Base-by-base conservation (phyloP, 2,329 filamentous ascomycete species). In the Thelonectria rubi region DNA sequence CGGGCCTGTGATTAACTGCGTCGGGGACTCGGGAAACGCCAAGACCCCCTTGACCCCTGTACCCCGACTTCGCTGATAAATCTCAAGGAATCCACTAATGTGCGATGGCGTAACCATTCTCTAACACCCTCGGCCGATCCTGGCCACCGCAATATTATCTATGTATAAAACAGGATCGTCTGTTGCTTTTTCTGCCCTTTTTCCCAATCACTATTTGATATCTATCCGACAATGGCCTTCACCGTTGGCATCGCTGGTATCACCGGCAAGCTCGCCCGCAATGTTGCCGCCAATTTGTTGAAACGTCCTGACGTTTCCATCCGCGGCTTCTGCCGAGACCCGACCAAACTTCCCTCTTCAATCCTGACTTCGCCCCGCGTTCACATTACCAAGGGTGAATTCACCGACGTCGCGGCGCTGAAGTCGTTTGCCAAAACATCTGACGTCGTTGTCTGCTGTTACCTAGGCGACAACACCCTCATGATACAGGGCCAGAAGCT, bases 401-500 rank as follows among this genome's bases (percentile, higher is more conserved):
- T 30, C 17, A 37, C 34, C 32, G 48, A 50, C 17, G 4, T 10
- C 9, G 32, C 7, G n/a, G 10, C 15, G 2, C 20, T 50, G 30
- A 20, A 18, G n/a, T 18, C 17, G 3, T 52, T 52, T 14, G 49
- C 42, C 20, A 52, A 10, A 7, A 37, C 34, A 7, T 52, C 34
- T 20, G 49, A 52, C 21, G 37, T 52, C n/a, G 34, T 52, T 17
- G 69, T 81, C 18, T 80, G 78, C 69, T 75, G 72, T 60, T 81
- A 81, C 57, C 70, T 79, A 0, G 78, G 78, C 15, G 71, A 75
- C 54, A 56, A 74, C 17, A 63, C 71, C 9, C 62, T 80, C 39
- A 81, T 80, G 80, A 57, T 75, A 1, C 72, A 78, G 1, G 79
- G 78, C 0, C 79, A 81, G 58, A 80, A 79, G 52, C 43, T 69